Conservation (phyloP, 2,329 filamentous ascomycete species). For the Trichoderma oligosporum region DNA sequence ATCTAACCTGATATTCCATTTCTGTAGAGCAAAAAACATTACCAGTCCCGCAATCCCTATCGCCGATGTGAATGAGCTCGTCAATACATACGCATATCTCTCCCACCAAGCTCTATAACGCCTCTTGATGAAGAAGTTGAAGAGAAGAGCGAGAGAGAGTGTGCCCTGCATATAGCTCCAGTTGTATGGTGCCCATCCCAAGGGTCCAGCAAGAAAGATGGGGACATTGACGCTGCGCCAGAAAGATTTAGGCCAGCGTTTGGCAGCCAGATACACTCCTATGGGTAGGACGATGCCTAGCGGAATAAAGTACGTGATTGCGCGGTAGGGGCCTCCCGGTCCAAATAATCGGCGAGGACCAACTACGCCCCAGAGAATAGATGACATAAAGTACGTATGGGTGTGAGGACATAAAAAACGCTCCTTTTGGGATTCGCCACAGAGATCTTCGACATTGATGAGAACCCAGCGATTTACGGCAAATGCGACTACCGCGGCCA, state of each 20-base stretch:
- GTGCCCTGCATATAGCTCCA: slow-evolving; percentile 28
- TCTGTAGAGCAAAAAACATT: slow-evolving; percentile 29
- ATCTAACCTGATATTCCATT: slow-evolving; percentile 21
- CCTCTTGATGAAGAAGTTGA: slow-evolving; percentile 28
- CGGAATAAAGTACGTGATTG: slow-evolving; percentile 24
- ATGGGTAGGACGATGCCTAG: slow-evolving; percentile 24
- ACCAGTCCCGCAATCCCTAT: slow-evolving; percentile 28
- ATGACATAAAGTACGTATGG: slow-evolving; percentile 56
- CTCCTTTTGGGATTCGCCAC: slow-evolving; percentile 45
- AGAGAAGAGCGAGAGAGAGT: slow-evolving; percentile 25
- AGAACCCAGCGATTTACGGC: slow-evolving; percentile 59
- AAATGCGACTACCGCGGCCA: slow-evolving; percentile 53
- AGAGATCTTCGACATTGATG: slow-evolving; percentile 54
- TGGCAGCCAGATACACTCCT: slow-evolving; percentile 20
- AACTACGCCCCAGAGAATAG: slow-evolving; percentile 64
- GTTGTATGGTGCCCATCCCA: slow-evolving; percentile 29
- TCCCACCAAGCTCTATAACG: slow-evolving; percentile 28
- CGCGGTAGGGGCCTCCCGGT: slow-evolving; percentile 21
- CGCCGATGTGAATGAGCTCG: slow-evolving; percentile 27
- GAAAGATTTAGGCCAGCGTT: slow-evolving; percentile 24
- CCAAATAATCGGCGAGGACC: slow-evolving; percentile 61
- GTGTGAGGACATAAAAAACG: slow-evolving; percentile 50
- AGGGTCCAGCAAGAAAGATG: slow-evolving; percentile 25
- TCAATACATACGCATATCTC: slow-evolving; percentile 30
- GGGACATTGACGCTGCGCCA: slow-evolving; percentile 27